A percentile compares a stretch with the other conserved stretches of the same genome.
phyloP scores from a whole-genome alignment of 1,284 basidiomycete species.

The Volvariella surrecta region DNA sequence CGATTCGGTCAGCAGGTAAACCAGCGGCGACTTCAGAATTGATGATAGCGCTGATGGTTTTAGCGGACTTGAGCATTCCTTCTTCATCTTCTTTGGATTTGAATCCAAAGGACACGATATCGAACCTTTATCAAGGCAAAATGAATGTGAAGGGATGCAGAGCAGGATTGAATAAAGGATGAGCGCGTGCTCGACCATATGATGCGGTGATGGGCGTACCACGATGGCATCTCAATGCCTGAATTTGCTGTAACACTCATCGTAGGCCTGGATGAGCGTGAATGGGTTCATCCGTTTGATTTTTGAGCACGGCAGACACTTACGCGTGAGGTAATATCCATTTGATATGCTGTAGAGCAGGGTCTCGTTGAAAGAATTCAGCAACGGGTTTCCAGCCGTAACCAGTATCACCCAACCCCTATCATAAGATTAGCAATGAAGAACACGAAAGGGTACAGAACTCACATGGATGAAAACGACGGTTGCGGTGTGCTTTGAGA shows the following conservation, averaged over 20 bases:
- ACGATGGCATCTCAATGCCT: constrained; percentile 63
- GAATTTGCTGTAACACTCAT: constrained; percentile 61
- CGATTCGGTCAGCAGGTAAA: constrained; percentile 54
- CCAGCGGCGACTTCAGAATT: constrained; percentile 67
- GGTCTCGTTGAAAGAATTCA: constrained; percentile 41
- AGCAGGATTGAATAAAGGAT: constrained; percentile 7
- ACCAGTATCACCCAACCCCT: constrained; percentile 74
- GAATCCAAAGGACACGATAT: constrained; percentile 63
- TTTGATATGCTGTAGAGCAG: constrained; percentile 64
- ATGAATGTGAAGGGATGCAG: background rate
- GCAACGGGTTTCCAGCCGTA: constrained; percentile 76
- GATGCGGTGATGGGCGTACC: constrained; percentile 33
- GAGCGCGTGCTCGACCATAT: constrained; percentile 5
- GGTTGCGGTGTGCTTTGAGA: constrained; percentile 70
- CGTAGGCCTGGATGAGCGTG: constrained; percentile 34
- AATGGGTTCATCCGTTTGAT: too few relatives aligned
- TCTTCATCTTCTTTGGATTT: constrained; percentile 61
- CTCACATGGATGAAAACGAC: constrained; percentile 85
- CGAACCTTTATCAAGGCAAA: constrained; percentile 68
- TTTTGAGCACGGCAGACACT: too few relatives aligned
- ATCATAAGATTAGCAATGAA: constrained; percentile 6
- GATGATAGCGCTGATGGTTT: constrained; percentile 62
- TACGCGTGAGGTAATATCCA: constrained; percentile 78
- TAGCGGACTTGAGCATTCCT: constrained; percentile 62
- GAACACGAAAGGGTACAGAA: constrained; percentile 9